Percentiles rank a stretch among this genome's conserved stretches.
These are phyloP conservation scores for Aspergillus nanangensis DNA, from an alignment of 495 filamentous ascomycete genomes.

Conservation along the genomic window DNA sequence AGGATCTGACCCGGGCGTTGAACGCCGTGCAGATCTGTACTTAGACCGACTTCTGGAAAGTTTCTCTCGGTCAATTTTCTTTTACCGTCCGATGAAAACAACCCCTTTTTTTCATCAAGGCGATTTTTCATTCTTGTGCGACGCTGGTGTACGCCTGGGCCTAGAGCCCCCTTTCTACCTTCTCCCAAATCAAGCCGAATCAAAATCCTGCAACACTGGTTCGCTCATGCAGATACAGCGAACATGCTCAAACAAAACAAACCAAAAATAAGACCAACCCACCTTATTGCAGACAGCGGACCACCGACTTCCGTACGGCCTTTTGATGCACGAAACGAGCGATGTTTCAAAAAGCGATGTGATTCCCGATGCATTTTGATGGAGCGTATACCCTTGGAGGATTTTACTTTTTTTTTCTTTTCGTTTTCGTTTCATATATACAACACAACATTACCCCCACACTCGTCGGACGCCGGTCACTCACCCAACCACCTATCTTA, in stretches of 20 bases:
- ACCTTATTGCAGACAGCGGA: too few species aligned
- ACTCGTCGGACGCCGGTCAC: neutral
- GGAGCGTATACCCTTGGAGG: constrained; percentile 31
- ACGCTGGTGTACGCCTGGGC: constrained; percentile 3
- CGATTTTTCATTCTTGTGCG: neutral
- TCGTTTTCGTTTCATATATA: neutral
- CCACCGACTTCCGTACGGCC: neutral
- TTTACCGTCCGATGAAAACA: neutral
- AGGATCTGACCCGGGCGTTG: constrained; percentile 41
- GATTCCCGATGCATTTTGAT: constrained; percentile 13
- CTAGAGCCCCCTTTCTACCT: constrained; percentile 1
- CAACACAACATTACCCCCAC: too few species aligned
- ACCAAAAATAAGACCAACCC: neutral
- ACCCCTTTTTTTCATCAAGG: neutral
- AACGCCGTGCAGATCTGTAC: constrained; percentile 37
- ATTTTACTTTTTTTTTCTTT: neutral
- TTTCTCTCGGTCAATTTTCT: neutral
- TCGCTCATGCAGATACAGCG: too few species aligned
- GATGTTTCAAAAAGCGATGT: constrained; percentile 9
- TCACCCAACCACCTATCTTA: too few species aligned
- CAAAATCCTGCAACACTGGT: too few species aligned
- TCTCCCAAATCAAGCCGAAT: too few species aligned
- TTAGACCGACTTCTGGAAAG: constrained; percentile 18
- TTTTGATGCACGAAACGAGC: constrained; percentile 6
- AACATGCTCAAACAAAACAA: neutral